Base-by-base conservation (phyloP, 805 yeast species). In the Kuraishia piskuri region DNA sequence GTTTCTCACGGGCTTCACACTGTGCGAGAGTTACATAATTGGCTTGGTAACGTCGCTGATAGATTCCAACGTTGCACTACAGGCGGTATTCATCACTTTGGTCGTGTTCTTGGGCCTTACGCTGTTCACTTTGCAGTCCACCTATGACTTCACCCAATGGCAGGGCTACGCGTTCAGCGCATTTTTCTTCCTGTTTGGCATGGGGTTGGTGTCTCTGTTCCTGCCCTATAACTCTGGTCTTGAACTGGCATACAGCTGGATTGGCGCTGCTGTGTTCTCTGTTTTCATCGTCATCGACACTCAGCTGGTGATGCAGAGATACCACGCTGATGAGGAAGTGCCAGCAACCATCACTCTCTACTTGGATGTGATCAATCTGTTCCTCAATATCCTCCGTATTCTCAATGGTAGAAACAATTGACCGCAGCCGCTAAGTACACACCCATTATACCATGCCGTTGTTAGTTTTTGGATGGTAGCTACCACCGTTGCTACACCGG, bases 271-370 rank as follows among this genome's bases (percentile, higher is more conserved):
- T 46, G 68, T 90, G 2, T 90, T 90, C 68, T 74, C 84, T 14
- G 79, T 82, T 3, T 89, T 85, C 63, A 77, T 90, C 55, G 68
- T 90, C 51, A 80, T 88, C 49, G 97, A 90, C 66, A 90, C 96
- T 21, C 96, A 90, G 68, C 66, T 81, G 59, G 80, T 90, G 53
- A 77, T 90, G 82, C 82, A 85, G 63, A 82, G 80, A 54, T 82
- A 75, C 59, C 85, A 84, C 61, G 83, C 90, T 47, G 96, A 90
- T 59, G 96, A 90, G 59, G 96, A 88, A 62, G 78, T 90, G n/a
- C 77, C 82, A 45, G 92, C 95, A 51, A 82, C 92, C 17, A 82
- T 90, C 63, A 71, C 80, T 59, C 75, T 90, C 57, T 90, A 90
- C 66, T 76, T 90, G 73, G 97, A 90, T 65, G 79, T 89, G 49